Conservation (phyloP, 768 basidiomycete species). For the Suillus hirtellus region DNA sequence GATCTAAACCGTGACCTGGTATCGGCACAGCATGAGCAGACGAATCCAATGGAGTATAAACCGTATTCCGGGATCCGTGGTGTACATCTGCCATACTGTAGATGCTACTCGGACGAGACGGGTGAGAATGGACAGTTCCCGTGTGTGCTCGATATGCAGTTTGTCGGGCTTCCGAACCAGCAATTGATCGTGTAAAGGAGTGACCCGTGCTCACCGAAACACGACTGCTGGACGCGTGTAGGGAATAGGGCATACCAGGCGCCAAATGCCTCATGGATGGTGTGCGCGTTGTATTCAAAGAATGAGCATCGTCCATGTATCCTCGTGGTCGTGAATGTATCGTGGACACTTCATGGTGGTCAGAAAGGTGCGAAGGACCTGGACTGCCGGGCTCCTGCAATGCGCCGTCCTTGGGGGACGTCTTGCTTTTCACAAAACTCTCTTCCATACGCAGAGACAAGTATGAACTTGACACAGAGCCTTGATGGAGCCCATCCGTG, state of each 20-base stretch:
- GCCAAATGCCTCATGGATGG: background rate
- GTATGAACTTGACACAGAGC: background rate
- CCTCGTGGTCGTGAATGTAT: background rate
- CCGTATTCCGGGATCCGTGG: background rate
- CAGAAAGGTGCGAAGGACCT: background rate
- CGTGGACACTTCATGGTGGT: background rate
- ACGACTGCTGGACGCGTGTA: background rate
- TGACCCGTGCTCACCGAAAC: background rate
- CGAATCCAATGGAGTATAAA: background rate
- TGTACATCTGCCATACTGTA: too few relatives aligned
- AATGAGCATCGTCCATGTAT: background rate
- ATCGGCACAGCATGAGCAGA: background rate
- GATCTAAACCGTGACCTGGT: background rate
- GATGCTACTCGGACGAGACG: conserved; percentile 1
- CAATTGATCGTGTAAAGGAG: background rate
- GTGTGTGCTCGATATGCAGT: conserved; percentile 1
- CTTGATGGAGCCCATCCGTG: background rate
- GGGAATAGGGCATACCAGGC: background rate
- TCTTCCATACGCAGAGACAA: conserved; percentile 1
- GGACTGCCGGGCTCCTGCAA: background rate
- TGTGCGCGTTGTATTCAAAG: background rate
- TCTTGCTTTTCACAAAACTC: background rate
- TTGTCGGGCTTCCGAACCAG: background rate
- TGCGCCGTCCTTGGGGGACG: too few relatives aligned
- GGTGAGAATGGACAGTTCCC: background rate